Evolutionary conservation across 768 basidiomycete species (phyloP).

Genomic region (Saitozyma podzolica): DNA sequence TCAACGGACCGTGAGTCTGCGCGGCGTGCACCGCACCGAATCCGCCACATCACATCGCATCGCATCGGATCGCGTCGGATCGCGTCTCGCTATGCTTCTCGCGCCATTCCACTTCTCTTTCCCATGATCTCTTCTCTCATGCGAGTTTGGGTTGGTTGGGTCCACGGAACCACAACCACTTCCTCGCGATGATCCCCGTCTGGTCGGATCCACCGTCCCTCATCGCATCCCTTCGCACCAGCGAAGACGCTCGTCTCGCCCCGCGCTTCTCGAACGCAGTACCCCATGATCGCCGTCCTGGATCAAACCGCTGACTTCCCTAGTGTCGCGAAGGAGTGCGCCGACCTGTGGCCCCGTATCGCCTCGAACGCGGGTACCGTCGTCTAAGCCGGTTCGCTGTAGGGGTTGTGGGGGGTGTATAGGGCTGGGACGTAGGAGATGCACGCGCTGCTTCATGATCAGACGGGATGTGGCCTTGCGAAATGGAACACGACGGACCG

Average conservation of each 20-base stretch:
- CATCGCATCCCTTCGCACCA: no score
- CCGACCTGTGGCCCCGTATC: slow-evolving; percentile 98
- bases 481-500: no score
- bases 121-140: no score
- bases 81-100: not conserved
- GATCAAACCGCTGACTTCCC: not conserved
- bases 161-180: not conserved
- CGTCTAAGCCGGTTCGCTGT: slow-evolving; percentile 61
- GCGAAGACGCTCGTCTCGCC: no score
- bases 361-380: slow-evolving; percentile 98
- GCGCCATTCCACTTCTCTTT: not conserved
- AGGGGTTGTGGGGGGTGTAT: no score
- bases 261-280: not conserved
- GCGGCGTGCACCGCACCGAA: not conserved
- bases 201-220: no score
- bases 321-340: slow-evolving; percentile 94
- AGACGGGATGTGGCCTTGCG: no score
- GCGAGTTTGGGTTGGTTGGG: no score
- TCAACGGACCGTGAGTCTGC: slow-evolving; percentile 48
- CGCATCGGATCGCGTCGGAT: not conserved
- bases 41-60: not conserved
- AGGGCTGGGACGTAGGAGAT: no score
- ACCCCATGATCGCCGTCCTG: not conserved
- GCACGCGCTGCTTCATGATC: no score
- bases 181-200: not conserved